Base-by-base conservation (phyloP, 768 basidiomycete genomes). In the Trametes maxima region DNA sequence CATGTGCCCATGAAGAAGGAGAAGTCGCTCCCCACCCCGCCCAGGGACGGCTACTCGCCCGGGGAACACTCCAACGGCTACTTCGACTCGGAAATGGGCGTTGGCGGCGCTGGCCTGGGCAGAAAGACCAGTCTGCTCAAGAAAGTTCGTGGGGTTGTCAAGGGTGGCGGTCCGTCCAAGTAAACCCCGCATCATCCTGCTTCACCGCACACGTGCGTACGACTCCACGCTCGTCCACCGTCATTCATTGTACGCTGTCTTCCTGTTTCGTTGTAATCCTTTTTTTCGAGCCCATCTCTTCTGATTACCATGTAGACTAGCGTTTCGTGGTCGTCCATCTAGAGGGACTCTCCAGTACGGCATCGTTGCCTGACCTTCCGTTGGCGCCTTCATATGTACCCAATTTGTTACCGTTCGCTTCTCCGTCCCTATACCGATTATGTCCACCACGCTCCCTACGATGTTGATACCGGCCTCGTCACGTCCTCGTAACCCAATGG, bases 61-160 rank as follows among this genome's bases (percentile, higher is more conserved):
- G 74, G 71, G 51, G 74, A 75, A 54, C 59, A 58, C 28, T 69
- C 55, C 33, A 69, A 73, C 33, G 80, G 71, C n/a, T 87, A 89
- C 68, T 82, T 84, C 69, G 86, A 86, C 47, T 72, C 70, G 28
- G 63, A 59, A 67, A 65, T 55, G 65, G 67, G 54, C 64, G 46
- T 48, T 14, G 73, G 75, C 21, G 75, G 74, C 3, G 68, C 69
- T 8, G 77, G 79, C 22, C 79, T 93, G 1, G 86, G 85, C 47
- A 80, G 91, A 69, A 92, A 86, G 80, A 80, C 88, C 1, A 91
- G 89, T 70, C 75, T 93, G 60, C 82, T 92, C 79, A 88, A 88
- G 82, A 92, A 89, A 72, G 83, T 92, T 57, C 87, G 87, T 65
- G 81, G 83, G 45, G 91, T 81, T 5, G 89, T 91, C 52, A 84